These are phyloP conservation scores for Trametopsis cervina DNA, from an alignment of 768 basidiomycete genomes.

Conservation along the genomic window DNA sequence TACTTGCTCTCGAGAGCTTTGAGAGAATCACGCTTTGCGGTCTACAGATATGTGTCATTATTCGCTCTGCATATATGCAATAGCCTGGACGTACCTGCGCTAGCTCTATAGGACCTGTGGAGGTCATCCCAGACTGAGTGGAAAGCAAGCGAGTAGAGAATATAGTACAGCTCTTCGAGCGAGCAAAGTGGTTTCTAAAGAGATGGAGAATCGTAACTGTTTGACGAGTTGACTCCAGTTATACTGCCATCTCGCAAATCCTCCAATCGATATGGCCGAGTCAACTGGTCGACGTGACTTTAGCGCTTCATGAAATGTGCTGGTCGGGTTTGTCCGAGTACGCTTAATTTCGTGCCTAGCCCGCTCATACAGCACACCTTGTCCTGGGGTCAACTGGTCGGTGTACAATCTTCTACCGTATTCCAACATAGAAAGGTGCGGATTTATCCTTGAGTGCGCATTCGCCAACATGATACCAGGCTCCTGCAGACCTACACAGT, in stretches of 20 bases:
- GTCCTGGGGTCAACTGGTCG: too few species aligned
- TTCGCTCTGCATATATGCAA: background rate
- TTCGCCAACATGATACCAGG: too few species aligned
- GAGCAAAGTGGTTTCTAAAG: slow-evolving; percentile 1
- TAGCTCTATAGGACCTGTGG: slow-evolving; percentile 24
- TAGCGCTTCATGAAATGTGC: too few species aligned
- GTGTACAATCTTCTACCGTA: too few species aligned
- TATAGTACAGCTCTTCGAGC: slow-evolving; percentile 10
- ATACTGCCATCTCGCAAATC: too few species aligned
- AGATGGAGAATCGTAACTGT: slow-evolving; percentile 3
- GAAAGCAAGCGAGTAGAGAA: background rate
- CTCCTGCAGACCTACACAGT: too few species aligned
- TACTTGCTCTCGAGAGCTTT: slow-evolving; percentile 78
- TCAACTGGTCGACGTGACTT: too few species aligned
- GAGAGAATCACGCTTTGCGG: slow-evolving; percentile 87
- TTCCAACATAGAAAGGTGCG: too few species aligned
- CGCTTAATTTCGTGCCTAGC: too few species aligned
- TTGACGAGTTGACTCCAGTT: background rate
- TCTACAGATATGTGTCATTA: slow-evolving; percentile 39
- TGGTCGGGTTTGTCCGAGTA: too few species aligned
- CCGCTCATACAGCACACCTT: too few species aligned
- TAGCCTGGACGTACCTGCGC: slow-evolving; percentile 21
- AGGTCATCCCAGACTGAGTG: slow-evolving; percentile 11
- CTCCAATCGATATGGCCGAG: slow-evolving; percentile 9
- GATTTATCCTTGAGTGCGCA: too few species aligned